Conservation (phyloP, 1,284 basidiomycete genomes). For the Neolentinus lepideus region DNA sequence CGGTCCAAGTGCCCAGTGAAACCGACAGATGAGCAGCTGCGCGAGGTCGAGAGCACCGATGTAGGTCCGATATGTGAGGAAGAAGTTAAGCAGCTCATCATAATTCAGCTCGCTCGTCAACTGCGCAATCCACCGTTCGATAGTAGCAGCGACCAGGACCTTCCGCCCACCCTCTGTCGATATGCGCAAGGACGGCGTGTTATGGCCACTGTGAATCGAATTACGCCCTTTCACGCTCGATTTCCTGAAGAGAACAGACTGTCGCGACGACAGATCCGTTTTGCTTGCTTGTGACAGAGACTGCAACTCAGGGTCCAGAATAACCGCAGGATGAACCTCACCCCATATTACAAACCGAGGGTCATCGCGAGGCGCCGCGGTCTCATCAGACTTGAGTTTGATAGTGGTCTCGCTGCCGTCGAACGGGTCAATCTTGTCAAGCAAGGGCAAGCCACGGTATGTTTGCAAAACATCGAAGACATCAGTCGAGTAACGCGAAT, state of each 20-base stretch:
- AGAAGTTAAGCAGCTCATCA: slow-evolving; percentile 79
- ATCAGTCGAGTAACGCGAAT: slow-evolving; percentile 60
- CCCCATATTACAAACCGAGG: slow-evolving; percentile 88
- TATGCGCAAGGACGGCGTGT: neutral
- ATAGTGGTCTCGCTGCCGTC: slow-evolving; percentile 48
- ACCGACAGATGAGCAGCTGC: slow-evolving; percentile 73
- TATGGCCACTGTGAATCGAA: slow-evolving; percentile 15
- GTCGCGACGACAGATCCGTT: slow-evolving; percentile 35
- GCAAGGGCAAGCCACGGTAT: slow-evolving; percentile 63
- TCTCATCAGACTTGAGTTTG: slow-evolving; percentile 53
- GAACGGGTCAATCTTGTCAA: slow-evolving; percentile 44
- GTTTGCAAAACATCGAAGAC: slow-evolving; percentile 80
- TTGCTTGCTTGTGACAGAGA: slow-evolving; percentile 44
- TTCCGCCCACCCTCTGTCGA: slow-evolving; percentile 27
- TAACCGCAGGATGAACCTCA: slow-evolving; percentile 31
- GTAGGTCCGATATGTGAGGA: slow-evolving; percentile 83
- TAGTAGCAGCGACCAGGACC: slow-evolving; percentile 75
- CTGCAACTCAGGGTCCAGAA: slow-evolving; percentile 31
- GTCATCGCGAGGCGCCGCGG: slow-evolving; percentile 69
- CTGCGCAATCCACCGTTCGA: slow-evolving; percentile 87
- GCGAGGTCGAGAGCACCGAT: slow-evolving; percentile 70
- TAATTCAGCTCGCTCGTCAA: slow-evolving; percentile 79
- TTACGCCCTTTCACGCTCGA: slow-evolving; percentile 22
- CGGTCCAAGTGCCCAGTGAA: slow-evolving; percentile 77
- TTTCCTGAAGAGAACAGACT: slow-evolving; percentile 28